Conservation (phyloP, 495 filamentous ascomycete genomes). For the Lasiosphaeria hispida region DNA sequence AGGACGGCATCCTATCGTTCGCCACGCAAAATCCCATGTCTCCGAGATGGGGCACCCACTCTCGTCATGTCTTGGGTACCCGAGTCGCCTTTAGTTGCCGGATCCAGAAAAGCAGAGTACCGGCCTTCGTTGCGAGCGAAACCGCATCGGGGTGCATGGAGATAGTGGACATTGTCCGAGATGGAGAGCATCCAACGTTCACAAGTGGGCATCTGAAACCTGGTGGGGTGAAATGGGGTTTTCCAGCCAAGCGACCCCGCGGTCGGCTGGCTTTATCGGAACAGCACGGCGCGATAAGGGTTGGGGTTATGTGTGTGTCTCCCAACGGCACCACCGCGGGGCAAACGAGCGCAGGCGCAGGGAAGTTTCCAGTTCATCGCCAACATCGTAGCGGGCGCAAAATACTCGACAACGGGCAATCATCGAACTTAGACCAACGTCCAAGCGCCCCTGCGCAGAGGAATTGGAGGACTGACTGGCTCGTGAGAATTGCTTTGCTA, state of each 20-base stretch:
- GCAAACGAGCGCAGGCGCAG: neutral
- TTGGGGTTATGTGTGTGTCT: neutral
- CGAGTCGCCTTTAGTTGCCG: too few species aligned
- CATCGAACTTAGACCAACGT: neutral
- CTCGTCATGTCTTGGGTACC: too few species aligned
- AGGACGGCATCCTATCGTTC: too few species aligned
- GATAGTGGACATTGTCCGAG: neutral
- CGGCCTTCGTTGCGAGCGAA: too few species aligned
- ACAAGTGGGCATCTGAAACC: too few species aligned
- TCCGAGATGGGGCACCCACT: too few species aligned
- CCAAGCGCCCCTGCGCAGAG: too few species aligned
- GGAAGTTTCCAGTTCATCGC: constrained; percentile 6
- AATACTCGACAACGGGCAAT: neutral
- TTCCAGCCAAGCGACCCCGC: neutral
- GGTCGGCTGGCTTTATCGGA: neutral
- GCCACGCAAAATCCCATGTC: too few species aligned
- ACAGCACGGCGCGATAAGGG: neutral
- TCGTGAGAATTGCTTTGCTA: neutral
- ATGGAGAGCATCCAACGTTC: neutral
- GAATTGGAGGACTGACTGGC: too few species aligned
- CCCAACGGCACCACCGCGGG: neutral
- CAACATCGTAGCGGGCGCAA: constrained; percentile 10
- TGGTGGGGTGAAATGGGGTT: too few species aligned
- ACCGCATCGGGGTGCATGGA: too few species aligned
- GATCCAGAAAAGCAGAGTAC: too few species aligned